A percentile compares a stretch with the other conserved stretches of the same genome.
Conservation (phyloP, 2,329 filamentous ascomycete genomes). For the Stagonosporopsis rhizophila region DNA sequence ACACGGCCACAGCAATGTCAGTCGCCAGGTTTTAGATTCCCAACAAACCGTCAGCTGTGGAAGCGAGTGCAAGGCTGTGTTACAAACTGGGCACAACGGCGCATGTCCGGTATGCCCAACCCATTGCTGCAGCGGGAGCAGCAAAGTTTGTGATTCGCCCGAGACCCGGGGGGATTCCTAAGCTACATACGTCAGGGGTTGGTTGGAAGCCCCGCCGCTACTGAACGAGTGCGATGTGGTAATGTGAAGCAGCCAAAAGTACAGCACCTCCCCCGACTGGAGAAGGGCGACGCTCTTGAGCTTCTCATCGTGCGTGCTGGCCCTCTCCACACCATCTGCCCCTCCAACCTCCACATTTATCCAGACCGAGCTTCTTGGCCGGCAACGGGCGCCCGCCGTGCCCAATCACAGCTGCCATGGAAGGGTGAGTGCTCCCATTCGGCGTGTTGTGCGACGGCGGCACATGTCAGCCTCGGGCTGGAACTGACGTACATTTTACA, state of each 20-base stretch:
- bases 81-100: slow-evolving; percentile 4
- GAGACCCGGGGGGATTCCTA: slow-evolving; percentile 12
- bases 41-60: slow-evolving; percentile 5
- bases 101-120: slow-evolving; percentile 10
- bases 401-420: slow-evolving; percentile 37
- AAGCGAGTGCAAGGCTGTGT: slow-evolving; percentile 13
- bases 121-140: slow-evolving; percentile 7
- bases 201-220: slow-evolving; percentile 15
- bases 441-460: slow-evolving; percentile 19
- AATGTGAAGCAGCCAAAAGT: slow-evolving; percentile 6
- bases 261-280: slow-evolving; percentile 4
- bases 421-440: slow-evolving; percentile 40
- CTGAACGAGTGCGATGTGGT: slow-evolving; percentile 9
- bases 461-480: slow-evolving; percentile 18
- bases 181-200: slow-evolving; percentile 17
- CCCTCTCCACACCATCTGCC: slow-evolving; percentile 3
- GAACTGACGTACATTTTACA: slow-evolving; percentile 18
- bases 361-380: slow-evolving; percentile 22
- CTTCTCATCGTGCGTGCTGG: background rate
- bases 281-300: background rate
- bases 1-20: background rate
- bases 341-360: slow-evolving; percentile 10
- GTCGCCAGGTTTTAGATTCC: slow-evolving; percentile 1
- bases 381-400: slow-evolving; percentile 15
- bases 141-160: slow-evolving; percentile 8